Evolutionary conservation across 2,329 filamentous ascomycete genomes (phyloP), one percentile per base, ranked within the genome.

Genomic region (Daldinia eschscholtzii): DNA sequence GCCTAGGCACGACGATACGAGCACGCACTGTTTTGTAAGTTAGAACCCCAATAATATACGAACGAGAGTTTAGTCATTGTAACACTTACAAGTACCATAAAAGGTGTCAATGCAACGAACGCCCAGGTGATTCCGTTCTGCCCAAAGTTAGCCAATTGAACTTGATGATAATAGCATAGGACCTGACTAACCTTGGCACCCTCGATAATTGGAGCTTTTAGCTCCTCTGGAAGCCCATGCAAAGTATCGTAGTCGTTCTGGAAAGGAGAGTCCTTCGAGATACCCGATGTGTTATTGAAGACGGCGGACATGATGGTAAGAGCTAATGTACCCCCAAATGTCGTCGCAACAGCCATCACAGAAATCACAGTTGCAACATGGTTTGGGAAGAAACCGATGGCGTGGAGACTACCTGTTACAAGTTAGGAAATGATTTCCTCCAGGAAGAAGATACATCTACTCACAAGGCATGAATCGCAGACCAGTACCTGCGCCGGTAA

Each of bases 251-350:
- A 65, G 9, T 72, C 65, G 42, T 77, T 80, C 6, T 75, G 70
- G 39, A 75, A 65, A 18, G 76, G 72, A 9, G 66, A 80, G 60
- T 72, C 57, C 50, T 59, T 42, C 50, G 66, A 56, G 13, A 71
- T 64, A 30, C 66, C 66, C 20, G 69, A 70, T 5, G 77, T 80
- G 68, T 92, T 92, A 74, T 91, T 91, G 77, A 92, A 92, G 1
- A 92, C 89, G 7, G 86, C 84, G 13, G 88, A 85, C 90, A 92
- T 92, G 73, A 92, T 84, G 0, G 89, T 90, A 52, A 92, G 81
- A 0, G 86, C 86, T 2, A 92, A 78, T 0, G 89, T 91, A 12
- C 90, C 89, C 3, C 91, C 90, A 26, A 92, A 86, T 0, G 88
- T 87, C 15, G 87, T 65, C 2, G 88, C 84, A 60, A 92, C 87